Conservation (phyloP, 2,329 filamentous ascomycete species). For the Aspergillus sclerotialis region DNA sequence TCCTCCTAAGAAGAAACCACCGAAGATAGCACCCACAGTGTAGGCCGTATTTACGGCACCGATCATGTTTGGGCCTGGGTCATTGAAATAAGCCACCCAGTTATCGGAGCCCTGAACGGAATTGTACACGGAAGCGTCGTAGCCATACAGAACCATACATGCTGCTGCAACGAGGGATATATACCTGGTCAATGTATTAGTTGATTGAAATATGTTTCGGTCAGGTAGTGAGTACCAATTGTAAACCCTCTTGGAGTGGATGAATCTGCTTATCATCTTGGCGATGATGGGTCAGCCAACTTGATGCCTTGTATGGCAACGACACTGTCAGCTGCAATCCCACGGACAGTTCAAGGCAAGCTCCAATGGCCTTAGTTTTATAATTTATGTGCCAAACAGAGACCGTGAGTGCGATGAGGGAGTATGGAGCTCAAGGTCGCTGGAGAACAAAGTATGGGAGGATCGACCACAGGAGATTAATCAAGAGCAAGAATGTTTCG, state of each 20-base stretch:
- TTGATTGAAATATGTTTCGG: background rate
- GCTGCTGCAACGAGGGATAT: constrained; percentile 63
- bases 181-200: constrained; percentile 40
- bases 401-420: too few species aligned
- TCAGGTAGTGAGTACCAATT: constrained; percentile 19
- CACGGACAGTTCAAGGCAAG: too few species aligned
- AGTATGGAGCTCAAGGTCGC: too few species aligned
- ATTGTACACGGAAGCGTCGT: constrained; percentile 69
- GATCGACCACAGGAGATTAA: too few species aligned
- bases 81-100: constrained; percentile 59
- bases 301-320: too few species aligned
- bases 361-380: too few species aligned
- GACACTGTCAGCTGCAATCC: too few species aligned
- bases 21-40: constrained; percentile 63
- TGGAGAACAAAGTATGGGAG: too few species aligned
- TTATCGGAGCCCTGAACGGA: constrained; percentile 61
- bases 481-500: too few species aligned
- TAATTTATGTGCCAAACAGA: too few species aligned
- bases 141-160: constrained; percentile 70
- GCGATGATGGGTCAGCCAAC: constrained; percentile 8
- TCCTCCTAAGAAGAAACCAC: constrained; percentile 63
- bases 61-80: constrained; percentile 37
- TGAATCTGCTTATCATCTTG: constrained; percentile 12
- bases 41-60: constrained; percentile 62
- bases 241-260: constrained; percentile 23